phyloP scores from a whole-genome alignment of 768 basidiomycete species.

The Baorangia bicolor region DNA sequence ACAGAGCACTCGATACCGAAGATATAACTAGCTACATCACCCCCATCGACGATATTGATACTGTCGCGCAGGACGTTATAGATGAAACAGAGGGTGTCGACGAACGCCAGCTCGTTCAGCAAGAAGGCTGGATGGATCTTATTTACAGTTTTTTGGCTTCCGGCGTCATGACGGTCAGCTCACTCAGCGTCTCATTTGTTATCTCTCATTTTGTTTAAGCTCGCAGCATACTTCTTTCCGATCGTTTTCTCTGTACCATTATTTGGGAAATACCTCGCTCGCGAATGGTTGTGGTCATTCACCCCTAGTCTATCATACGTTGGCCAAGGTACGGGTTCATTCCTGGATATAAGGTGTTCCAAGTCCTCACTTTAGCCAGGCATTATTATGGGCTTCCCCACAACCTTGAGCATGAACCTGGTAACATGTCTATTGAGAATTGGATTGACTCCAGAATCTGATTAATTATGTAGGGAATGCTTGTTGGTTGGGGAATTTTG shows the following conservation, averaged over 20 bases:
- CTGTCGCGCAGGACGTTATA: constrained; percentile 23
- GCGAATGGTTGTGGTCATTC: constrained; percentile 91
- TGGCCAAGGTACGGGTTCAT: constrained; percentile 64
- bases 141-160: constrained; percentile 78
- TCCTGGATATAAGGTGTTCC: background rate
- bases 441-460: background rate
- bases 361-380: constrained; percentile 41
- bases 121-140: constrained; percentile 76
- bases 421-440: constrained; percentile 40
- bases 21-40: constrained; percentile 25
- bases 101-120: constrained; percentile 52
- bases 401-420: constrained; percentile 89
- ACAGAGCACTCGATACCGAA: constrained; percentile 41
- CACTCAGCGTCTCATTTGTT: background rate
- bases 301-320: constrained; percentile 90
- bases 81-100: constrained; percentile 25
- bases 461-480: constrained; percentile 67
- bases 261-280: constrained; percentile 80
- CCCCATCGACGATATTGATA: constrained; percentile 1
- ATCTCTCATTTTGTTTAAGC: constrained; percentile 41
- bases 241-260: constrained; percentile 84
- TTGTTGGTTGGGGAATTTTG: constrained; percentile 95
- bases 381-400: constrained; percentile 97
- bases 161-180: constrained; percentile 68
- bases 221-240: constrained; percentile 87